Conservation (phyloP, 139 green algal genomes). For the Chlamydomonas schloesseri region DNA sequence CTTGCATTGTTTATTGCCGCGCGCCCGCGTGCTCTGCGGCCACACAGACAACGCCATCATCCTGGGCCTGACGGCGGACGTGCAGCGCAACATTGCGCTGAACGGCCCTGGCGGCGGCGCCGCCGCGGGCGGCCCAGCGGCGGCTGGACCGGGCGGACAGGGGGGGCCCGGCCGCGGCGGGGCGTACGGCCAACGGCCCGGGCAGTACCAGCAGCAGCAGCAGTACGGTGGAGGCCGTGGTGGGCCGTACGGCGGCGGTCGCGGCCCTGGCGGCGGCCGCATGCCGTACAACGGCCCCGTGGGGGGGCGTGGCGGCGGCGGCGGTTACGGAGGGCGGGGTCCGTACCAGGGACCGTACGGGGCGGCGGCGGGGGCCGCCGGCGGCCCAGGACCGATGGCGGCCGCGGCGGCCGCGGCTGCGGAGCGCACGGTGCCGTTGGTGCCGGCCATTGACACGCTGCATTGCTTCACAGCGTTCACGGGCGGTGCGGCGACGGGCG, state of each 20-base stretch:
- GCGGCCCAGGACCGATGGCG: not conserved
- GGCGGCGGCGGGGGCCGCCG: constrained; percentile 6
- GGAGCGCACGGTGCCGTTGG: constrained; percentile 54
- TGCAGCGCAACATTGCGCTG: not conserved
- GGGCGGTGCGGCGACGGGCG: not conserved
- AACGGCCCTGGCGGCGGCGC: not conserved
- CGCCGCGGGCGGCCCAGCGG: not conserved
- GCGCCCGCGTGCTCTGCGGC: too few relatives aligned
- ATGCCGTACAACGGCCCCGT: not conserved
- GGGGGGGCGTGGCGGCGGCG: not conserved
- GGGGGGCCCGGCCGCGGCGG: too few relatives aligned
- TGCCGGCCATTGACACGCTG: constrained; percentile 65
- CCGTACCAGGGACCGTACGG: not conserved
- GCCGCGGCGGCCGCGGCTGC: not conserved
- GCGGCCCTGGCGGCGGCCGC: not conserved
- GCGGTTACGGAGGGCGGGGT: not conserved
- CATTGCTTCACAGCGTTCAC: constrained; percentile 53
- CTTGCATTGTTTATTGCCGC: too few relatives aligned
- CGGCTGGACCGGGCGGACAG: not conserved
- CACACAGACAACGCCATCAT: constrained; percentile 34
- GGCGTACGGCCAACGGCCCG: not conserved
- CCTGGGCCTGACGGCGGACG: constrained; percentile 30
- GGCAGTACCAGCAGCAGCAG: not conserved
- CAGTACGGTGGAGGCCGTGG: not conserved
- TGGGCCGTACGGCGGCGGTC: not conserved